Conservation (phyloP, 2,329 filamentous ascomycete genomes). For the Beauveria rudraprayagi region DNA sequence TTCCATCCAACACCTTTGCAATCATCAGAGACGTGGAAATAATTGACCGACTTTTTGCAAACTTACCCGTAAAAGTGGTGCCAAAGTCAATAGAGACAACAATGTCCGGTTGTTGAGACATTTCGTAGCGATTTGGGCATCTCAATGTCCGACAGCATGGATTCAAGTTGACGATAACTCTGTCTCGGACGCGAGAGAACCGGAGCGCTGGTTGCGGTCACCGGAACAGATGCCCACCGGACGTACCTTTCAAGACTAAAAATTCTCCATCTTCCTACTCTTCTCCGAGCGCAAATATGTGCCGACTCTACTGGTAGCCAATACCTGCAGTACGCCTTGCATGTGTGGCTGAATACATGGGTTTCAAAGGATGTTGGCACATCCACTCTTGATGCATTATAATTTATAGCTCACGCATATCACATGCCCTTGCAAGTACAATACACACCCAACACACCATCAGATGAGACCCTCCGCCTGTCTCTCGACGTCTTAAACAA, state of each 20-base stretch:
- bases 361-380: not conserved
- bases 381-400: not conserved
- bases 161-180: not conserved
- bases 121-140: not conserved
- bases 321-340: not conserved
- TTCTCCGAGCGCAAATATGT: not conserved
- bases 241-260: not conserved
- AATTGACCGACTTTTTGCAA: no score
- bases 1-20: slow-evolving; percentile 28
- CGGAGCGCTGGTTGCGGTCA: not conserved
- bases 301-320: not conserved
- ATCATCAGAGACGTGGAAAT: not conserved
- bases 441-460: not conserved
- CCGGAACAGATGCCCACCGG: not conserved
- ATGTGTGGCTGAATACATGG: not conserved
- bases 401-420: not conserved
- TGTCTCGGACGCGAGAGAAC: not conserved
- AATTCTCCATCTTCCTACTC: not conserved
- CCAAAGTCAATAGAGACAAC: slow-evolving; percentile 37
- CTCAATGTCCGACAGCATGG: not conserved
- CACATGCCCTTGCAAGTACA: not conserved
- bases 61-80: slow-evolving; percentile 37
- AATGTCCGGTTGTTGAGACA: slow-evolving; percentile 26
- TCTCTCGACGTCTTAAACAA: not conserved
- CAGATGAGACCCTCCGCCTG: not conserved